Evolutionary conservation across 805 yeast genomes (phyloP).

Genomic region (Vanderwaltozyma tropicalis): DNA sequence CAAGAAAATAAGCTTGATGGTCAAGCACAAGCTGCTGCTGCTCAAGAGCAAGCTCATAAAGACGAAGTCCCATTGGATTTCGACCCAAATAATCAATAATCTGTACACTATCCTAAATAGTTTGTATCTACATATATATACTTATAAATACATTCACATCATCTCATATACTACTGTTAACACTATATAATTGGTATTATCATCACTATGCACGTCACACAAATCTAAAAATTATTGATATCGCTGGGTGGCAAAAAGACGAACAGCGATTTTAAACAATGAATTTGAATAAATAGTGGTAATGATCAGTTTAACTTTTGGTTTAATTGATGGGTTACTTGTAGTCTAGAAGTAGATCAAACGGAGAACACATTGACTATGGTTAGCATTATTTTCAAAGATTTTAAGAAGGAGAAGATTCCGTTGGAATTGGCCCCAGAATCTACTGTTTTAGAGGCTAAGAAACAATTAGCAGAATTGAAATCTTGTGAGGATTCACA

Average conservation of each 20-base stretch:
- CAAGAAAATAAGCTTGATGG: slow-evolving; percentile 7
- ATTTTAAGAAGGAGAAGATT: slow-evolving; percentile 84
- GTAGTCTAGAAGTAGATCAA: not conserved
- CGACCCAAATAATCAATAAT: slow-evolving; percentile 15
- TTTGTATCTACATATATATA: not conserved
- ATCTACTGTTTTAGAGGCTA: slow-evolving; percentile 60
- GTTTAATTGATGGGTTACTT: not conserved
- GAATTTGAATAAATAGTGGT: not conserved
- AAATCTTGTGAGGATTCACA: slow-evolving; percentile 62
- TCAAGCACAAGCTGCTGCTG: slow-evolving; percentile 15
- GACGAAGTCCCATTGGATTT: slow-evolving; percentile 18
- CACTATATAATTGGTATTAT: not conserved
- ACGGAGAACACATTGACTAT: slow-evolving; percentile 2
- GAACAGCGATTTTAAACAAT: not conserved
- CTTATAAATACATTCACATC: not conserved
- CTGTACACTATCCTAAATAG: not conserved
- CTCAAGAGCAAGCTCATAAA: slow-evolving; percentile 7
- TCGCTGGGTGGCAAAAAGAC: slow-evolving; percentile 1
- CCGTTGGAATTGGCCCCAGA: slow-evolving; percentile 63
- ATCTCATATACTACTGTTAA: not conserved
- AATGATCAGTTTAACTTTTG: not conserved
- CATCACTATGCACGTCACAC: not conserved
- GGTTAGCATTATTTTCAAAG: slow-evolving; percentile 46
- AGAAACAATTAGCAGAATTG: slow-evolving; percentile 57
- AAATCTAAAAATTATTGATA: not conserved